Percentiles rank a stretch among this genome's conserved stretches.
These are phyloP conservation scores for Trichoderma orchidacearum DNA, from an alignment of 495 filamentous ascomycete genomes.

Conservation along the genomic window DNA sequence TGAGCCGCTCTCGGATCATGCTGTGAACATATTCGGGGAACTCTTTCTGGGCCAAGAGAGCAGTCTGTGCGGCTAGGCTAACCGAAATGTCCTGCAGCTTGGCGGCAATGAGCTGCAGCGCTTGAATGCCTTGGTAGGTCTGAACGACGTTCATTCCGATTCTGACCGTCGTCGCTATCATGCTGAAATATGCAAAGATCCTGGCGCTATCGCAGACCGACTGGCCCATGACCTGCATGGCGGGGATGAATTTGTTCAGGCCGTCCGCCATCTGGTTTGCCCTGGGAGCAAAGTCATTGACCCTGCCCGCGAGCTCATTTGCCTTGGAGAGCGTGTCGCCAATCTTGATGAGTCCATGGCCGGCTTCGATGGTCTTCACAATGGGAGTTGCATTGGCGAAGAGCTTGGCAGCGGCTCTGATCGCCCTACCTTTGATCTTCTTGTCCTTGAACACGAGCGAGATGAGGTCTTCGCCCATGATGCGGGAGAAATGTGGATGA, in stretches of 20 bases:
- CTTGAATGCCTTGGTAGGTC: slow-evolving; percentile 44
- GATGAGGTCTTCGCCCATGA: neutral
- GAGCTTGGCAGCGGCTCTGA: neutral
- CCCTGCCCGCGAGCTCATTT: neutral
- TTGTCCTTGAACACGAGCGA: neutral
- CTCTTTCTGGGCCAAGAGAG: slow-evolving; percentile 7
- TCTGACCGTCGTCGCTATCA: slow-evolving; percentile 5
- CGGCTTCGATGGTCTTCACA: slow-evolving; percentile 5
- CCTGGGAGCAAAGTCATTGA: neutral
- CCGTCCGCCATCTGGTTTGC: neutral
- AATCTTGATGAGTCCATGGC: neutral
- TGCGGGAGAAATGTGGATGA: neutral
- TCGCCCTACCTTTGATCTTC: neutral
- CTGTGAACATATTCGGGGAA: slow-evolving; percentile 10
- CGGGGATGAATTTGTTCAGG: slow-evolving; percentile 6
- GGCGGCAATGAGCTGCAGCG: slow-evolving; percentile 41
- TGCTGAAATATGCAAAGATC: slow-evolving; percentile 7
- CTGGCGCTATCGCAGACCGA: slow-evolving; percentile 7
- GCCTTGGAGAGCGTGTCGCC: neutral
- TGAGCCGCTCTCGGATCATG: slow-evolving; percentile 11
- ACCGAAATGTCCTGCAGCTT: slow-evolving; percentile 25
- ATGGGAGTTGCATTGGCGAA: slow-evolving; percentile 2
- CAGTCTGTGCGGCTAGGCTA: slow-evolving; percentile 8
- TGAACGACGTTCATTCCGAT: slow-evolving; percentile 13
- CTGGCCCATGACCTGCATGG: slow-evolving; percentile 12